These are phyloP conservation scores for Arachnopeziza araneosa DNA, from an alignment of 2,329 filamentous ascomycete species.

Conservation along the genomic window DNA sequence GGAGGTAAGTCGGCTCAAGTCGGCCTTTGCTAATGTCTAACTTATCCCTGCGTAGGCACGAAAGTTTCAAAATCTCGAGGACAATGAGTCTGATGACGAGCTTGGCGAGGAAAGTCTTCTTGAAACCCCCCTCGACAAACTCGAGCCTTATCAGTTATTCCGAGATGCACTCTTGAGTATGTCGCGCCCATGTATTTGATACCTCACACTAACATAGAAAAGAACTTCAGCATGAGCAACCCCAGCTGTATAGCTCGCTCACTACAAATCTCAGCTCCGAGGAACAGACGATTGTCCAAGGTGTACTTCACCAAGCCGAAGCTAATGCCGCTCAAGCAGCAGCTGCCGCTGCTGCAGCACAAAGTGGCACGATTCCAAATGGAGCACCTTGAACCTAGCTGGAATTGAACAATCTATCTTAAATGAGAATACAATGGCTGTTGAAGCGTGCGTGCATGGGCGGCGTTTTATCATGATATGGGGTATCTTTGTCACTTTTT, in stretches of 20 bases:
- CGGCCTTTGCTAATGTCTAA: neutral
- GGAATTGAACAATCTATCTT: neutral
- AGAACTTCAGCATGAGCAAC: slow-evolving; percentile 88
- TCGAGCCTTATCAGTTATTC: slow-evolving; percentile 92
- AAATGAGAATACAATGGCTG: slow-evolving; percentile 17
- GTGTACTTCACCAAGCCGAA: slow-evolving; percentile 50
- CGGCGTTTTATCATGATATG: slow-evolving; percentile 15
- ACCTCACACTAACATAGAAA: slow-evolving; percentile 13
- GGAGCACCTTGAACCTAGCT: slow-evolving; percentile 21
- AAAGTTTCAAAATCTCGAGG: slow-evolving; percentile 68
- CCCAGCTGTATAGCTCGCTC: slow-evolving; percentile 77
- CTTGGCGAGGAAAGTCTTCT: slow-evolving; percentile 90
- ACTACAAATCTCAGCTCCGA: slow-evolving; percentile 73
- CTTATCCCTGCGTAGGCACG: slow-evolving; percentile 53
- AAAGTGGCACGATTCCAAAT: slow-evolving; percentile 20
- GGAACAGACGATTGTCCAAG: slow-evolving; percentile 76
- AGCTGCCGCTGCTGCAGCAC: slow-evolving; percentile 11
- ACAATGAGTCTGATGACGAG: slow-evolving; percentile 74
- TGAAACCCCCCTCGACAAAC: slow-evolving; percentile 89
- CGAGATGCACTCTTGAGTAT: slow-evolving; percentile 76
- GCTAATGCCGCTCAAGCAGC: slow-evolving; percentile 20
- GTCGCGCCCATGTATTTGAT: slow-evolving; percentile 27
- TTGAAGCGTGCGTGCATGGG: slow-evolving; percentile 25
- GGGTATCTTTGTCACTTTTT: neutral
- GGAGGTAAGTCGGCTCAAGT: slow-evolving; percentile 51